Evolutionary conservation across 371 early-diverging fungal species (phyloP).

Genomic region (Mortierella sp.): DNA sequence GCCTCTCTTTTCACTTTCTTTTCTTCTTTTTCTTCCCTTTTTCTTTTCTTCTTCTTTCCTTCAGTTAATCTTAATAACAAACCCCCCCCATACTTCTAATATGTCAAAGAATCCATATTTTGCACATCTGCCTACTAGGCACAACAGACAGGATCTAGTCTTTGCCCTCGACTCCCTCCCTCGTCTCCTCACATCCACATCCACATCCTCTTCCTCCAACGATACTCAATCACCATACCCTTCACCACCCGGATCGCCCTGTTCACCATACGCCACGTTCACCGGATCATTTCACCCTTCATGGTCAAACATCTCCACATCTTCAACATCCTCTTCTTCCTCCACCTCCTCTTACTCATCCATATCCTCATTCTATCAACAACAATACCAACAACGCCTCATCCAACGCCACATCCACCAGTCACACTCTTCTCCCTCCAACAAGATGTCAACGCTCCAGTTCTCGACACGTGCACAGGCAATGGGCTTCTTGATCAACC

Average conservation of each 20-base stretch:
- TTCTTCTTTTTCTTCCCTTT: slow-evolving; percentile 1
- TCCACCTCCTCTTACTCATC: slow-evolving; percentile 5
- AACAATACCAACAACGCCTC: slow-evolving; percentile 18
- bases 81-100: neutral
- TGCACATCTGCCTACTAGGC: slow-evolving; percentile 44
- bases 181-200: slow-evolving; percentile 22
- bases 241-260: slow-evolving; percentile 14
- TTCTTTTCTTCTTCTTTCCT: neutral
- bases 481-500: slow-evolving; percentile 45
- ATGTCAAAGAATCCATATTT: slow-evolving; percentile 50
- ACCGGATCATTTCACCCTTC: slow-evolving; percentile 3
- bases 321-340: neutral
- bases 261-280: slow-evolving; percentile 5
- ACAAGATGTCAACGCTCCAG: slow-evolving; percentile 17
- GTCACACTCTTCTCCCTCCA: slow-evolving; percentile 2
- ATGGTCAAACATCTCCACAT: slow-evolving; percentile 15
- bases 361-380: neutral
- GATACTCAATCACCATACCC: slow-evolving; percentile 9
- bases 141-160: slow-evolving; percentile 52
- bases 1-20: neutral
- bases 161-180: slow-evolving; percentile 46
- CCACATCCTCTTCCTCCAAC: slow-evolving; percentile 11
- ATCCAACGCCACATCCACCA: slow-evolving; percentile 23
- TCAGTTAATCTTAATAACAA: neutral
- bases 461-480: slow-evolving; percentile 54